Evolutionary conservation across 306 rosid genomes (phyloP), one percentile per base, ranked within the genome.

Genomic region (Prunus fruticosa): DNA sequence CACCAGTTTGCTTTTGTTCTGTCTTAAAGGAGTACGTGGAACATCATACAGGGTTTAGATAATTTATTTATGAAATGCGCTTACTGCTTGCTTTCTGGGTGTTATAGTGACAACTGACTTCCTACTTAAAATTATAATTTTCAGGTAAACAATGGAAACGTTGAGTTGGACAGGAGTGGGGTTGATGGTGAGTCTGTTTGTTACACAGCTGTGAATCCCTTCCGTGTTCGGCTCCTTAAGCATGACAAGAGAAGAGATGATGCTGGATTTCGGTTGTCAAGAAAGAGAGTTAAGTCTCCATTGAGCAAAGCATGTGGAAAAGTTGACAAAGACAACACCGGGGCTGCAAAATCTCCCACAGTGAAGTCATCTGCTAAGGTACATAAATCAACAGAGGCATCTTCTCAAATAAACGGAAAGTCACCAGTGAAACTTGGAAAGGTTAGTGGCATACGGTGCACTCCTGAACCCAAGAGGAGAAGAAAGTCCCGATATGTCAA

Each of bases 111-210:
- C 16, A 73, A 61, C n/a, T 61, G 53, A 60, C 7, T 25, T 27
- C 27, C 8, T 11, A 27, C 18, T 18, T 74, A 47, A 46, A 66
- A 73, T 57, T 2, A 32, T 32, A 27, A 54, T 80, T 85, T 87
- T 60, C 92, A 95, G 99, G 97, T 91, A 52, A 95, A 95, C 85
- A 92, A 95, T 62, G 93, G 92, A 56, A 88, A 89, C 16, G 88
- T 89, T 22, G 89, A 88, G 76, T 78, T 95, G 76, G 84, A 90
- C 69, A 87, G 85, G 81, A 79, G 80, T 75, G 86, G 74, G 67
- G 77, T 46, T 19, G 72, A 80, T 14, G 92, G 85, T 38, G 78
- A 67, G 19, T 80, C 96, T 13, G 64, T 90, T 61, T 89, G 92
- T 83, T 86, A 83, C 83, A 84, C 97, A 41, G 79, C 83, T 23